Conservation (phyloP, 352 stramenopile genomes). For the Blastocystis sp. region DNA sequence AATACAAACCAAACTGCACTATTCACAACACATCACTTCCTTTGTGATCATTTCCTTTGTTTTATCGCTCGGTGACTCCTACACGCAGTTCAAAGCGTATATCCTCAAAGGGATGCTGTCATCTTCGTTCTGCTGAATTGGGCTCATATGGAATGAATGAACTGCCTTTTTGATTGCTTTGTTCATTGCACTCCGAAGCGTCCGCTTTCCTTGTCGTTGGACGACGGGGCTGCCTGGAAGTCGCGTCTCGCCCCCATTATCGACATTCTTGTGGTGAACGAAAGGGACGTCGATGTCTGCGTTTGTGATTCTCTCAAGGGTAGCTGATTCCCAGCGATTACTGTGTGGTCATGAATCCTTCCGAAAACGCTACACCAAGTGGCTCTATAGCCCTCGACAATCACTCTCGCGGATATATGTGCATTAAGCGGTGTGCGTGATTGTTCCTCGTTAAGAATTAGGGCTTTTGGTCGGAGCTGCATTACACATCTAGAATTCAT, state of each 20-base stretch:
- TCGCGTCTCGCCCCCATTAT: background rate
- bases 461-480: constrained; percentile 5
- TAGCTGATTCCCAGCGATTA: constrained; percentile 43
- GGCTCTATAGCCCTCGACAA: background rate
- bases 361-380: constrained; percentile 4
- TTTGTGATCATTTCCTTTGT: no score
- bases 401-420: constrained; percentile 9
- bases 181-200: constrained; percentile 20
- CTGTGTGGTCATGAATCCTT: constrained; percentile 9
- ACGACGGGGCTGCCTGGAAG: background rate
- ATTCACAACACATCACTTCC: no score
- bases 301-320: background rate
- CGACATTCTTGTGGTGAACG: background rate
- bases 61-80: no score
- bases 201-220: background rate
- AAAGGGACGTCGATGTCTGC: background rate
- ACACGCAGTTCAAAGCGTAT: no score
- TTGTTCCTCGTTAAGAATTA: background rate
- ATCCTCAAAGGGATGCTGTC: background rate
- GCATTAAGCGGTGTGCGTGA: constrained; percentile 7
- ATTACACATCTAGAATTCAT: constrained; percentile 8
- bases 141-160: background rate
- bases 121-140: constrained; percentile 1
- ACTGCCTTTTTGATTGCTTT: constrained; percentile 17
- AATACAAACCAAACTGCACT: no score